A percentile compares a stretch with the other conserved stretches of the same genome.
Evolutionary conservation across 176 grass and related monocot species (phyloP).

Genomic region (Stipa capillata): DNA sequence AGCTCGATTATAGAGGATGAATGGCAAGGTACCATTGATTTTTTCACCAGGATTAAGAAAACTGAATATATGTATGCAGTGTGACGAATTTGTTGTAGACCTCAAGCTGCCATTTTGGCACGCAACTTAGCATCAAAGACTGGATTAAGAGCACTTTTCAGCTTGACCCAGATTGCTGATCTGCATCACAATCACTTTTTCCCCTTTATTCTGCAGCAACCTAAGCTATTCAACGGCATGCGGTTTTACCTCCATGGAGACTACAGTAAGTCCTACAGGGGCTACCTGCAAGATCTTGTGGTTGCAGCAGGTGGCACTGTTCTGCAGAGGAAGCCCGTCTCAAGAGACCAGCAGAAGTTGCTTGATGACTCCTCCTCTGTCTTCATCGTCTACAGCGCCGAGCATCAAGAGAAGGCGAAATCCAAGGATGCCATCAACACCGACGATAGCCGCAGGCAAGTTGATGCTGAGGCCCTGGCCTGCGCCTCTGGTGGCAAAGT

Average conservation of each 20-base stretch:
- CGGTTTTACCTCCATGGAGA: conserved; percentile 75
- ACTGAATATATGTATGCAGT: not conserved
- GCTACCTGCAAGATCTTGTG: conserved; percentile 77
- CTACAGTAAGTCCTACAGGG: conserved; percentile 49
- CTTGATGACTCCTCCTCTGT: conserved; percentile 38
- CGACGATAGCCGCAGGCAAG: not conserved
- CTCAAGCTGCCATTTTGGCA: not conserved
- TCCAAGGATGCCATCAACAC: not conserved
- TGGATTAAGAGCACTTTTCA: not conserved
- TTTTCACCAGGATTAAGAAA: no score
- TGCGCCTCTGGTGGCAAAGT: conserved; percentile 50
- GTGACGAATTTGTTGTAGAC: not conserved
- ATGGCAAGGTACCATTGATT: no score
- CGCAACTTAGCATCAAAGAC: not conserved
- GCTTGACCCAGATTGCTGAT: not conserved
- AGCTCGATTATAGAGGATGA: no score
- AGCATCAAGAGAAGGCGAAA: conserved; percentile 35
- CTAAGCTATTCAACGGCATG: conserved; percentile 46
- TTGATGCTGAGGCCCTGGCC: conserved; percentile 49
- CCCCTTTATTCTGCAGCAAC: conserved; percentile 40
- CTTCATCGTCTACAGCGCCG: conserved; percentile 46
- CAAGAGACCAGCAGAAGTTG: conserved; percentile 62
- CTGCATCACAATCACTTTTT: no score
- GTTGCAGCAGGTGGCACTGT: conserved; percentile 50
- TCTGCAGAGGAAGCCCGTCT: conserved; percentile 71